phyloP scores from a whole-genome alignment of 1,139 yeast genomes.

The Nakaseomyces glabratus region DNA sequence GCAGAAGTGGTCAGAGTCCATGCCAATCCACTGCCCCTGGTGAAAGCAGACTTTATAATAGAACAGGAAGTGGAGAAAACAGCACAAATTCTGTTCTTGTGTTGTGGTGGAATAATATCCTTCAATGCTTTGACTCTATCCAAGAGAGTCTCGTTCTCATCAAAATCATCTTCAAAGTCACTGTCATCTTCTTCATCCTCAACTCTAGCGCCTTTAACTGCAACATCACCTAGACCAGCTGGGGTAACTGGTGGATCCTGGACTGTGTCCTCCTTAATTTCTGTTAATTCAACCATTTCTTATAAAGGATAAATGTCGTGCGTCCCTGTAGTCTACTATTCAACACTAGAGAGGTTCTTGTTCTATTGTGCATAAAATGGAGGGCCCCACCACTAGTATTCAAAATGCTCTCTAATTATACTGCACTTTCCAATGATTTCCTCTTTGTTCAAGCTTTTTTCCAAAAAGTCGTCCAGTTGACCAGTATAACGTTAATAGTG shows the following conservation, averaged over 20 bases:
- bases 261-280: slow-evolving; percentile 25
- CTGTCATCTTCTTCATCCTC: slow-evolving; percentile 41
- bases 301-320: too few species aligned
- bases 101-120: slow-evolving; percentile 85
- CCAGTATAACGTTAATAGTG: too few species aligned
- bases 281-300: slow-evolving; percentile 30
- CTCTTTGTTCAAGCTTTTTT: too few species aligned
- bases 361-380: too few species aligned
- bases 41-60: slow-evolving; percentile 39
- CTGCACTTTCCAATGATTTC: too few species aligned
- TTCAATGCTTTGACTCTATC: slow-evolving; percentile 87
- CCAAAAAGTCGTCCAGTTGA: too few species aligned
- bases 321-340: too few species aligned
- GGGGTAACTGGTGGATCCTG: slow-evolving; percentile 22
- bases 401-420: too few species aligned
- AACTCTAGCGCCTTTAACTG: slow-evolving; percentile 18
- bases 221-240: slow-evolving; percentile 17
- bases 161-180: slow-evolving; percentile 64
- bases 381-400: too few species aligned
- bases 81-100: slow-evolving; percentile 43
- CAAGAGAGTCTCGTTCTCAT: slow-evolving; percentile 69
- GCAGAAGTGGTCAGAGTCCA: slow-evolving; percentile 85
- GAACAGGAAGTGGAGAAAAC: slow-evolving; percentile 34
- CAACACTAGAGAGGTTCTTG: too few species aligned
- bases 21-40: slow-evolving; percentile 61